Conservation (phyloP, 192 early-diverging fungal species). For the Backusella morwellensis region DNA sequence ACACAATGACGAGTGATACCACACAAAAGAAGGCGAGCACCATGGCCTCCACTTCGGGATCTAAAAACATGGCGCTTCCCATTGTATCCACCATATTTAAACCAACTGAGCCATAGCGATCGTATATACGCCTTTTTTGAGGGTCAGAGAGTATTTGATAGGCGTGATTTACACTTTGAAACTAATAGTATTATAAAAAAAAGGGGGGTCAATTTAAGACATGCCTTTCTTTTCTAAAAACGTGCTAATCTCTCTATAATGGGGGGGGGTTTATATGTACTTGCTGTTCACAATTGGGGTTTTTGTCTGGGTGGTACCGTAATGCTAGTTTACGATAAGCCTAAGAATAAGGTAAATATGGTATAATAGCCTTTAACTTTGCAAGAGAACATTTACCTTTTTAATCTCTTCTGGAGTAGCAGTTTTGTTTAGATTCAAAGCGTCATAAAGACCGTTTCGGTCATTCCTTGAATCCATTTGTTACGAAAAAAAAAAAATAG, state of each 20-base stretch:
- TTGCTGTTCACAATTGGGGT: slow-evolving; percentile 19
- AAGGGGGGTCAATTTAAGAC: not conserved
- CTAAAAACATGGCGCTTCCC: slow-evolving; percentile 53
- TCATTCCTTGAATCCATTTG: slow-evolving; percentile 15
- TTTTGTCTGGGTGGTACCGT: slow-evolving; percentile 64
- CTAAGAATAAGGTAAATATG: not conserved
- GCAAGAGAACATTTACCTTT: slow-evolving; percentile 23
- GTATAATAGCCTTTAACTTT: not conserved
- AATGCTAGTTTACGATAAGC: slow-evolving; percentile 43
- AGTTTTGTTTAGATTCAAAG: slow-evolving; percentile 39
- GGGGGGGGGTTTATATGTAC: not conserved
- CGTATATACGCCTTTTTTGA: slow-evolving; percentile 82
- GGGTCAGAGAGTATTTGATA: slow-evolving; percentile 66
- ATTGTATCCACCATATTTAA: slow-evolving; percentile 65
- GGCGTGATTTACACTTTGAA: slow-evolving; percentile 78
- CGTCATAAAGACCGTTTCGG: slow-evolving; percentile 44
- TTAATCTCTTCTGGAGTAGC: slow-evolving; percentile 50
- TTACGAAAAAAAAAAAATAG: not conserved
- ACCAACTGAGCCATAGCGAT: slow-evolving; percentile 77
- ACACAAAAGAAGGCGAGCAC: slow-evolving; percentile 55
- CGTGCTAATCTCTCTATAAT: not conserved
- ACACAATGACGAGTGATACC: slow-evolving; percentile 45
- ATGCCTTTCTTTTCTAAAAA: not conserved
- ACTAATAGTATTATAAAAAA: slow-evolving; percentile 34
- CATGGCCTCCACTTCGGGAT: slow-evolving; percentile 58